Base-by-base conservation (phyloP, 2,329 filamentous ascomycete genomes). In the Lachnellula suecica region DNA sequence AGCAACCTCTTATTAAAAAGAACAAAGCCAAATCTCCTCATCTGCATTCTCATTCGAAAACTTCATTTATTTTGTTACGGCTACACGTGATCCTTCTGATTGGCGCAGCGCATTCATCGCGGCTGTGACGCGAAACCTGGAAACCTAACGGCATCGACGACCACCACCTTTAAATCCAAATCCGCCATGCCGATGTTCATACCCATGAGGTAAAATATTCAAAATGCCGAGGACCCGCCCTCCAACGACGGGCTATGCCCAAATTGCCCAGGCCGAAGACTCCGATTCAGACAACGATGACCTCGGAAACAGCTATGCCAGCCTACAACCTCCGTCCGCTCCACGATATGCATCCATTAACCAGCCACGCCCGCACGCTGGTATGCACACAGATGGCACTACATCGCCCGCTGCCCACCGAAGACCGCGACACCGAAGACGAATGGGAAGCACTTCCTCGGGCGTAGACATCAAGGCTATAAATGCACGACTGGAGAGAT, bases 401-500 rank as follows among this genome's bases (percentile, higher is more conserved):
- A 66, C 59, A 45, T 69, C 70, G 9, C 68, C 72, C 15, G 67
- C 69, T 34, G 66, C 72, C 54, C 67, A 70, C 61, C 76, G 75
- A 62, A 73, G 72, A 72, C 62, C 74, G 63, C 67, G 76, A 74
- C 62, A 72, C 66, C 62, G 79, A 69, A 61, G 65, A 63, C 73
- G 78, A 57, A 72, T 76, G 55, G 79, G 85, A 59, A 88, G 89
- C 67, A 94, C 92, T 65, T 80, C 74, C 63, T 91, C 91, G 19
- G 93, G 92, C 3, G 93, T 99, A 17, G 94, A 99, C 67, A 89
- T 99, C 68, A 97, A 97, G 70, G 94, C 94, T 54, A 97, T 99
- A 72, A 99, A 99, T 71, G 92, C 93, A 53, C 82, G 94, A 22
- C 76, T 99, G 23, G 94, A 99, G 73, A 82, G 89, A 68, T 99